Evolutionary conservation across 352 stramenopile genomes (phyloP).

Genomic region (Pythium biforme): DNA sequence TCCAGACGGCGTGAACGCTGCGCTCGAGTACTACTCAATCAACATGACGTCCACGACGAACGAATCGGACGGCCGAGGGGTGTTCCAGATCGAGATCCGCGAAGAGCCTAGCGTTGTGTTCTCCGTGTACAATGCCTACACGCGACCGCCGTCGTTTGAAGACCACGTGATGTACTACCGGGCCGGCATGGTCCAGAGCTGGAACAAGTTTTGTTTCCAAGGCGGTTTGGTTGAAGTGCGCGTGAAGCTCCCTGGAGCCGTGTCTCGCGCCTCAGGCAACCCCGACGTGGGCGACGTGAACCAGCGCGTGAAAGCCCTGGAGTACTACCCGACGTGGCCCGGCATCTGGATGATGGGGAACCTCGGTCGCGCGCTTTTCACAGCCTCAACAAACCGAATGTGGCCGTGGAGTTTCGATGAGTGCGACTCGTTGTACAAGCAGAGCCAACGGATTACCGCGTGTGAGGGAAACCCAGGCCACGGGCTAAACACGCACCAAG

Average conservation of each 20-base stretch:
- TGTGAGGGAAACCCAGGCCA: conserved; percentile 90
- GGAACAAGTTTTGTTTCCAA: conserved; percentile 96
- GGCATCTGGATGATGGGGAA: conserved; percentile 96
- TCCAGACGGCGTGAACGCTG: conserved; percentile 86
- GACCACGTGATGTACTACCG: conserved; percentile 33
- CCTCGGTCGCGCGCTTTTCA: conserved; percentile 93
- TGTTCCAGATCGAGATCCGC: conserved; percentile 40
- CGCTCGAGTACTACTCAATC: conserved; percentile 91
- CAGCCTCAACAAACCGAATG: conserved; percentile 88
- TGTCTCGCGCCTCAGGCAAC: conserved; percentile 39
- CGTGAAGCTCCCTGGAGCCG: conserved; percentile 86
- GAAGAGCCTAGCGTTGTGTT: conserved; percentile 37
- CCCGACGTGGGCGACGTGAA: conserved; percentile 47
- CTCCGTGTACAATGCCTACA: conserved; percentile 70
- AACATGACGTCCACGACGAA: conserved; percentile 50
- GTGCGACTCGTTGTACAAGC: conserved; percentile 54
- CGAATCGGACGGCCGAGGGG: conserved; percentile 29
- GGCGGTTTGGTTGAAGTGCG: conserved; percentile 92
- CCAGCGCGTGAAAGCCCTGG: conserved; percentile 31
- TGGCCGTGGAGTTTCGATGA: conserved; percentile 94
- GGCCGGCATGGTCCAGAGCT: conserved; percentile 90
- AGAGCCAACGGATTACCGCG: conserved; percentile 59
- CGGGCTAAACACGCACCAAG: conserved; percentile 70
- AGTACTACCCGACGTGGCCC: conserved; percentile 88
- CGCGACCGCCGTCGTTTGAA: conserved; percentile 24